A percentile compares a stretch with the other conserved stretches of the same genome.
Evolutionary conservation across 2,329 filamentous ascomycete species (phyloP).

Genomic region (Pyrenochaeta sp.): DNA sequence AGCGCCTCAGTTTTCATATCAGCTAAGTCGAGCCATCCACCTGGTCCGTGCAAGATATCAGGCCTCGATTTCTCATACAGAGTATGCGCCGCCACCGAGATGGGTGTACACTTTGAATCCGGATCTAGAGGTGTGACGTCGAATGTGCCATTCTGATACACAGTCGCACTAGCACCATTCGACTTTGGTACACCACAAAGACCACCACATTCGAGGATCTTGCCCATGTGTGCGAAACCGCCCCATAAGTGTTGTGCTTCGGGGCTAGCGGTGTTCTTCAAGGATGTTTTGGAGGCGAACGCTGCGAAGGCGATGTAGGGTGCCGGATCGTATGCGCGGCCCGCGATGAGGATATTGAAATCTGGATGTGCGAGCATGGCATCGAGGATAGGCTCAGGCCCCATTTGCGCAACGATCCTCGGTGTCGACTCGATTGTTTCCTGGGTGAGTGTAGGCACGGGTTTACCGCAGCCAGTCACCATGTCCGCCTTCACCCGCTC

Average conservation of each 20-base stretch:
- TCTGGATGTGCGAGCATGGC: conserved; percentile 54
- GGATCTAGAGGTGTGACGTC: conserved; percentile 57
- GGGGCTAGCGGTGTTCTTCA: conserved; percentile 7
- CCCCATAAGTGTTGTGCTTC: conserved; percentile 20
- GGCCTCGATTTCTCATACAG: conserved; percentile 65
- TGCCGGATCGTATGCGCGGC: conserved; percentile 42
- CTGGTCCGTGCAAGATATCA: conserved; percentile 60
- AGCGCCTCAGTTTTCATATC: conserved; percentile 56
- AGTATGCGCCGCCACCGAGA: conserved; percentile 62
- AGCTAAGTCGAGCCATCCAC: conserved; percentile 57
- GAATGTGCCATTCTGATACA: conserved; percentile 56
- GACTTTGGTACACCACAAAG: conserved; percentile 60
- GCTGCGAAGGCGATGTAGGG: conserved; percentile 32
- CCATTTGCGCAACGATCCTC: conserved; percentile 58
- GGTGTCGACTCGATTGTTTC: conserved; percentile 51
- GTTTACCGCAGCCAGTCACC: conserved; percentile 47
- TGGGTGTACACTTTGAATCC: conserved; percentile 55
- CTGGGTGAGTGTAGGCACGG: conserved; percentile 52
- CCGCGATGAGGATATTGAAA: conserved; percentile 60
- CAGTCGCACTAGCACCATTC: conserved; percentile 51
- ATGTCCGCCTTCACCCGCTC: conserved; percentile 10
- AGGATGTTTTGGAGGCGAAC: conserved; percentile 5
- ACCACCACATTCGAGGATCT: conserved; percentile 64
- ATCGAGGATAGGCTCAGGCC: conserved; percentile 55
- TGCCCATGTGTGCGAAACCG: conserved; percentile 59